Evolutionary conservation across 2,329 filamentous ascomycete species (phyloP).

Genomic region (Diplodia intermedia): DNA sequence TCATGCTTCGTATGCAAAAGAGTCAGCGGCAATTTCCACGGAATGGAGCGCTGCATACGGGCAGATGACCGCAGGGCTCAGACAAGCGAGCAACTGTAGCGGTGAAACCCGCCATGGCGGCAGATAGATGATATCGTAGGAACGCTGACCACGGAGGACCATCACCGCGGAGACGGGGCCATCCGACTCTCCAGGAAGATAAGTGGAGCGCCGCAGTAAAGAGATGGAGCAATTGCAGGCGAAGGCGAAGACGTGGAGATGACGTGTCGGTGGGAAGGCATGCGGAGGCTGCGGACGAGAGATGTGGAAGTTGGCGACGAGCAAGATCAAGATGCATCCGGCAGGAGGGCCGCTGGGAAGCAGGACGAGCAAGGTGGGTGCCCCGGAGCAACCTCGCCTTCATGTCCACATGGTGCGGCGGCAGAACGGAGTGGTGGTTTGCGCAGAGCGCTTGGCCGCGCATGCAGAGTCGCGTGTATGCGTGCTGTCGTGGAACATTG

Average conservation of each 20-base stretch:
- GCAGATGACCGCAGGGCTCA: background rate
- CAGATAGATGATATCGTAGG: background rate
- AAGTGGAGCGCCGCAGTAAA: background rate
- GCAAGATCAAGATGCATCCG: background rate
- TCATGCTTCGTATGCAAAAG: background rate
- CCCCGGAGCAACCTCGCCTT: background rate
- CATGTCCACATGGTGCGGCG: background rate
- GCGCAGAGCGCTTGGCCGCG: slow-evolving; percentile 9
- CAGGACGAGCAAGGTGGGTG: background rate
- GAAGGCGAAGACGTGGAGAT: slow-evolving; percentile 6
- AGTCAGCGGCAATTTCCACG: background rate
- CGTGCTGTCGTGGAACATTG: slow-evolving; percentile 25
- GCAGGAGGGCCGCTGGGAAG: background rate
- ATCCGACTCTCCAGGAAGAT: background rate
- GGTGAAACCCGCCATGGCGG: background rate
- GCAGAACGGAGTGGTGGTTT: background rate
- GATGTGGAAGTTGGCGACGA: slow-evolving; percentile 1
- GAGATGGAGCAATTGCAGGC: background rate
- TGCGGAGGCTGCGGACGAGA: background rate
- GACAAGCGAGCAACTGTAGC: background rate
- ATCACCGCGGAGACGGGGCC: background rate
- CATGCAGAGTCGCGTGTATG: slow-evolving; percentile 12
- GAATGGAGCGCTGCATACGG: background rate
- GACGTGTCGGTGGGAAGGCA: background rate
- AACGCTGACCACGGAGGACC: background rate